Percentiles rank a stretch among this genome's conserved stretches.
Conservation (phyloP, 2,329 filamentous ascomycete species). For the Pseudogymnoascus sp. region DNA sequence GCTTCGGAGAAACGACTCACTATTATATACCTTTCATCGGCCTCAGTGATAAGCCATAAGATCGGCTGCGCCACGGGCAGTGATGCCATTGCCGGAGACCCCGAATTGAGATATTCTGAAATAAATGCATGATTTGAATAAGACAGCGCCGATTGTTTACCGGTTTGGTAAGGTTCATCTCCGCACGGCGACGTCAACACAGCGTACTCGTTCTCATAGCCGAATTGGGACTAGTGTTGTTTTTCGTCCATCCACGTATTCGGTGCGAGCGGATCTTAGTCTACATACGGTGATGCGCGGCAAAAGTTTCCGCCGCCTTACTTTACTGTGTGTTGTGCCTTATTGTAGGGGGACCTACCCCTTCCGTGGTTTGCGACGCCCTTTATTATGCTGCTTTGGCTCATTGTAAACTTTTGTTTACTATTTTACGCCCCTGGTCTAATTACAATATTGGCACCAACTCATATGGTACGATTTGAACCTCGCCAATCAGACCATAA, state of each 20-base stretch:
- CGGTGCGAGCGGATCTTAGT: background rate
- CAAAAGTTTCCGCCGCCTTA: background rate
- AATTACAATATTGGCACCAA: background rate
- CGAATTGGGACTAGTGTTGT: background rate
- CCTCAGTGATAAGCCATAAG: background rate
- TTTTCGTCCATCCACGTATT: background rate
- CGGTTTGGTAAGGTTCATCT: background rate
- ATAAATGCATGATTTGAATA: background rate
- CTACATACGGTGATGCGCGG: background rate
- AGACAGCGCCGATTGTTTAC: background rate
- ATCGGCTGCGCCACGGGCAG: background rate
- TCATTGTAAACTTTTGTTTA: background rate
- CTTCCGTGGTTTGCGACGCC: no score
- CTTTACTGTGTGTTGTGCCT: background rate
- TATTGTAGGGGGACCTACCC: no score
- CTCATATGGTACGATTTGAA: background rate
- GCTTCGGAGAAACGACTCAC: background rate
- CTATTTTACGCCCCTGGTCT: background rate
- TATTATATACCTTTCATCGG: background rate
- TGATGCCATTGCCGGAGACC: background rate
- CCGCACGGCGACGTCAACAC: background rate
- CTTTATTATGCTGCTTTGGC: no score
- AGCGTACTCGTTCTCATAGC: conserved; percentile 1
- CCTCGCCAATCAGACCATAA: background rate
- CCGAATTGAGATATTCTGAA: background rate